These are phyloP conservation scores for Ustilago hordei DNA, from an alignment of 1,284 basidiomycete genomes.

Conservation along the genomic window DNA sequence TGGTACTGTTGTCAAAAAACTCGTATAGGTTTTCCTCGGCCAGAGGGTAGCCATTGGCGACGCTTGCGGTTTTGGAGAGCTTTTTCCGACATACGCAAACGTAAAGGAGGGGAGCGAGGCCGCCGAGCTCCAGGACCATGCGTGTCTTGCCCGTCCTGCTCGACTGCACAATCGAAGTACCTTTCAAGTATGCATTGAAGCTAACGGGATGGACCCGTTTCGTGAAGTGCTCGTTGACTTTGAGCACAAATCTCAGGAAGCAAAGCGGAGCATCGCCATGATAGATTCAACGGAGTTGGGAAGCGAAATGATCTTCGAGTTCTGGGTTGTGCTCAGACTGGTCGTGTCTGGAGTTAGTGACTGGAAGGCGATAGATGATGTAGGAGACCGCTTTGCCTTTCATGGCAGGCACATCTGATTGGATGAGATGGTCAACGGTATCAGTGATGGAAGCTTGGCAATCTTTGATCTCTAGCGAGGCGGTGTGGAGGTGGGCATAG, in stretches of 20 bases:
- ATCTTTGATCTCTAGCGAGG: neutral
- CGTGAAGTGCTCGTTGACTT: neutral
- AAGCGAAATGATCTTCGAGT: neutral
- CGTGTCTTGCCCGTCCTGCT: constrained; percentile 40
- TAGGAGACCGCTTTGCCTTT: neutral
- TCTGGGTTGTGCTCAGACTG: neutral
- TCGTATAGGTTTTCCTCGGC: constrained; percentile 4
- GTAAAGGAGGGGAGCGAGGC: constrained; percentile 21
- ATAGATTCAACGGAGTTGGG: constrained; percentile 7
- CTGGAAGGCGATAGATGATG: neutral
- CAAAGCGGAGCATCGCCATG: constrained; percentile 8
- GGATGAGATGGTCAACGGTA: neutral
- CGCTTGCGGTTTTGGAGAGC: neutral
- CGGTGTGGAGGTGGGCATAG: neutral
- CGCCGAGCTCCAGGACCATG: constrained; percentile 16
- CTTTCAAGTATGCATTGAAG: constrained; percentile 5
- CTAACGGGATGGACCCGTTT: neutral
- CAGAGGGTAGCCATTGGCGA: constrained; percentile 12
- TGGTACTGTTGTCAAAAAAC: neutral
- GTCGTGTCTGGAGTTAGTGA: neutral
- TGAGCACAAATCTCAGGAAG: constrained; percentile 13
- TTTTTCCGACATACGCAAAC: constrained; percentile 16
- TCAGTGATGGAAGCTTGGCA: neutral
- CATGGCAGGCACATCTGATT: neutral
- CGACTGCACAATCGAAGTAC: constrained; percentile 26